Evolutionary conservation across 768 basidiomycete genomes (phyloP).

Genomic region (Xerocomus brunneocitrinus): DNA sequence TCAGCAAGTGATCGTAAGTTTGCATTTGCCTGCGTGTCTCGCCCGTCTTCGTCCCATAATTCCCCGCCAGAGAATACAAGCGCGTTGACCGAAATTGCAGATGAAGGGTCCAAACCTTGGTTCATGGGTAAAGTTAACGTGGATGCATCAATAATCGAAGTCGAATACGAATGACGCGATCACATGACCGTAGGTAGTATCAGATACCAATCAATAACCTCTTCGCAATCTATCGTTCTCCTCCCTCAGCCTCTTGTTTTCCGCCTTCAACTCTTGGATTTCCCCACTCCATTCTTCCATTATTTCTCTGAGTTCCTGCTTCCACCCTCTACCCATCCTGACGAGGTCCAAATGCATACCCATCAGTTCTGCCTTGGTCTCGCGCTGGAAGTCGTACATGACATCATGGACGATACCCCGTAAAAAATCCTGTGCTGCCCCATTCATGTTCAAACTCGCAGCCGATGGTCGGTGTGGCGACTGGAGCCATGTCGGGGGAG

Average conservation of each 20-base stretch:
- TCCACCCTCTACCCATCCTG: conserved; percentile 66
- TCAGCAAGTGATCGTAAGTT: not conserved
- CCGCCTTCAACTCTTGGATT: conserved; percentile 40
- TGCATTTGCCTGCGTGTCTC: conserved; percentile 2
- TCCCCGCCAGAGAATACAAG: conserved; percentile 32
- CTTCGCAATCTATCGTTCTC: conserved; percentile 61
- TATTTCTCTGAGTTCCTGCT: conserved; percentile 53
- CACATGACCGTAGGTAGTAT: conserved; percentile 2
- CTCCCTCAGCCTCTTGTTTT: conserved; percentile 52
- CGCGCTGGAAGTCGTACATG: conserved; percentile 68
- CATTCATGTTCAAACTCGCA: conserved; percentile 26
- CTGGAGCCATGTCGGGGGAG: conserved; percentile 34
- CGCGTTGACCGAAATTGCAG: conserved; percentile 16
- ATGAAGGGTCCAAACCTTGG: conserved; percentile 3
- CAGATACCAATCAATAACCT: conserved; percentile 25
- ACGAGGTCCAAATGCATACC: conserved; percentile 72
- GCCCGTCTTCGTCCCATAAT: conserved; percentile 13
- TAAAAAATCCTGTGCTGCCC: conserved; percentile 51
- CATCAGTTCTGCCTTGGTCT: conserved; percentile 67
- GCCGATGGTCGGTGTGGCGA: conserved; percentile 36
- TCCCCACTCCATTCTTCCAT: conserved; percentile 63
- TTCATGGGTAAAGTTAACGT: conserved; percentile 4
- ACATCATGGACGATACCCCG: conserved; percentile 64
- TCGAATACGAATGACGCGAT: not conserved
- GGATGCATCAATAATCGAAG: too few species aligned